These are phyloP conservation scores for Kwoniella newhampshirensis DNA, from an alignment of 768 basidiomycete species.

Conservation along the genomic window DNA sequence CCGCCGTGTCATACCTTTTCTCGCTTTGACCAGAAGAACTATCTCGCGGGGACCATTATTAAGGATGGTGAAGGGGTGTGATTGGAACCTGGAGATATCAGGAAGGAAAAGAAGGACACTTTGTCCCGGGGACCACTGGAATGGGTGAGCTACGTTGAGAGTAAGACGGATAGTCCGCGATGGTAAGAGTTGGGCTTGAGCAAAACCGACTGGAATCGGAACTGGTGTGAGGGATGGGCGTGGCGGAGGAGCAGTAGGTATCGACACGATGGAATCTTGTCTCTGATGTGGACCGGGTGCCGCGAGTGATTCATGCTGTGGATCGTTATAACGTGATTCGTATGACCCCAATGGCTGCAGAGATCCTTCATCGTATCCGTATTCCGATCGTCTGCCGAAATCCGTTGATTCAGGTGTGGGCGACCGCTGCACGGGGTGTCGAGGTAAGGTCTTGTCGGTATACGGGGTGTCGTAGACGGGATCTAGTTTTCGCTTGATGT, in stretches of 20 bases:
- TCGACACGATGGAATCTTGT: no score
- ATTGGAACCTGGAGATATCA: slow-evolving; percentile 62
- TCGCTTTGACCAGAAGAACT: slow-evolving; percentile 67
- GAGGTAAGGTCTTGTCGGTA: slow-evolving; percentile 34
- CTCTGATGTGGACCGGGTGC: slow-evolving; percentile 7
- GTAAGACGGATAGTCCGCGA: slow-evolving; percentile 71
- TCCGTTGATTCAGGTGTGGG: slow-evolving; percentile 4
- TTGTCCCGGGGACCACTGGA: slow-evolving; percentile 75
- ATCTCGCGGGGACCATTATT: slow-evolving; percentile 62
- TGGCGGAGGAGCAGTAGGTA: no score
- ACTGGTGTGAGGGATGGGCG: slow-evolving; percentile 45
- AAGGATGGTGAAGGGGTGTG: slow-evolving; percentile 73
- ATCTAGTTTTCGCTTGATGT: slow-evolving; percentile 16
- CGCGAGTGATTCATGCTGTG: slow-evolving; percentile 4
- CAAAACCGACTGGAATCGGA: slow-evolving; percentile 67
- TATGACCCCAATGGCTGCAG: slow-evolving; percentile 40
- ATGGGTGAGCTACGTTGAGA: slow-evolving; percentile 60
- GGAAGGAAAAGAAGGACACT: slow-evolving; percentile 71
- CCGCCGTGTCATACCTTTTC: slow-evolving; percentile 67
- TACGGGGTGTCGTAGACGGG: slow-evolving; percentile 3
- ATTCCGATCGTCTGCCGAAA: slow-evolving; percentile 17
- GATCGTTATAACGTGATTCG: slow-evolving; percentile 24
- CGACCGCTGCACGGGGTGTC: slow-evolving; percentile 13
- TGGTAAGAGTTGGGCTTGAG: slow-evolving; percentile 67
- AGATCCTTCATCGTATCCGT: slow-evolving; percentile 43